A percentile compares a stretch with the other conserved stretches of the same genome.
phyloP scores from a whole-genome alignment of 192 early-diverging fungal species.

The Geosiphon pyriformis region DNA sequence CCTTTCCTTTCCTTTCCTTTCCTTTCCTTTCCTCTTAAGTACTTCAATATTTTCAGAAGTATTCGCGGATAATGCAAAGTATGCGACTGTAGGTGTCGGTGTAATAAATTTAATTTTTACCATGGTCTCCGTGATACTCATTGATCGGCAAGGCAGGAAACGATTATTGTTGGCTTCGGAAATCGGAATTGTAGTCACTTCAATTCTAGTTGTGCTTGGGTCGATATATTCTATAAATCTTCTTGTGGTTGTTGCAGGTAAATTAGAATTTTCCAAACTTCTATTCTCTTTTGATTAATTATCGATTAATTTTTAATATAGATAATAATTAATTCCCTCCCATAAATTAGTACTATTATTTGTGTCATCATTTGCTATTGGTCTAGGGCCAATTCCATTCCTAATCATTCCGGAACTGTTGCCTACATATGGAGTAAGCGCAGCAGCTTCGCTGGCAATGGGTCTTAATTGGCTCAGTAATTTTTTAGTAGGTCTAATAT shows the following conservation, averaged over 20 bases:
- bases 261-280: too few species aligned
- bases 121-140: neutral
- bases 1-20: too few species aligned
- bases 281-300: too few species aligned
- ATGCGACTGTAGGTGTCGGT: neutral
- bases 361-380: neutral
- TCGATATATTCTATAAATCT: neutral
- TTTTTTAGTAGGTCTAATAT: neutral
- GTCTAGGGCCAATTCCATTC: neutral
- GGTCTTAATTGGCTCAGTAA: neutral
- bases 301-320: too few species aligned
- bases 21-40: neutral
- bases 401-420: neutral
- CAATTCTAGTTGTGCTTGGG: neutral
- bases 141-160: neutral
- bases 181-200: neutral
- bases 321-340: too few species aligned
- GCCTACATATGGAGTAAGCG: neutral
- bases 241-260: neutral
- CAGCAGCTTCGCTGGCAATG: neutral
- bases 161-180: neutral
- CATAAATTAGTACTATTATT: neutral
- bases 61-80: neutral
- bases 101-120: neutral
- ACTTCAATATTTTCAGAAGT: neutral